Evolutionary conservation across 2,329 filamentous ascomycete genomes (phyloP).

Genomic region (Botrytis deweyae): DNA sequence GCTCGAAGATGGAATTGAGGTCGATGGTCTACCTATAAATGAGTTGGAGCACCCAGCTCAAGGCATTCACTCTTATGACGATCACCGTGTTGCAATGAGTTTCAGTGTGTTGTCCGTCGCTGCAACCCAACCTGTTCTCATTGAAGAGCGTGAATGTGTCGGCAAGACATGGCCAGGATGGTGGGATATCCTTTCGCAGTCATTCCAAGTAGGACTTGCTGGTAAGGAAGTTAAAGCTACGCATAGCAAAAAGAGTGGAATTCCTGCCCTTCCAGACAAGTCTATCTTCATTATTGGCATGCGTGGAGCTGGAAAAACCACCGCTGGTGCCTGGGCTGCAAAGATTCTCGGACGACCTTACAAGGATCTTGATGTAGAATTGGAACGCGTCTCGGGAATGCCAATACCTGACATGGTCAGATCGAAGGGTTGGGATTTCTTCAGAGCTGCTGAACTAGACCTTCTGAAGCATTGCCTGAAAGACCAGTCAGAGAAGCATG

Average conservation of each 20-base stretch:
- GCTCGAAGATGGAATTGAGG: conserved; percentile 89
- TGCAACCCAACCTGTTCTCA: conserved; percentile 67
- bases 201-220: conserved; percentile 73
- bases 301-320: conserved; percentile 96
- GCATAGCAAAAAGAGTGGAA: conserved; percentile 42
- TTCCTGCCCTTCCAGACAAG: conserved; percentile 46
- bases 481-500: conserved; percentile 70
- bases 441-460: conserved; percentile 74
- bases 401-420: conserved; percentile 86
- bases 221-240: conserved; percentile 57
- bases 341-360: conserved; percentile 73
- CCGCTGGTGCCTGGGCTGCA: conserved; percentile 82
- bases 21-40: conserved; percentile 53
- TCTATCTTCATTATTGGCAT: conserved; percentile 96
- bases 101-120: conserved; percentile 84
- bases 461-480: conserved; percentile 72
- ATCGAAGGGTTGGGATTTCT: conserved; percentile 78
- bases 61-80: conserved; percentile 89
- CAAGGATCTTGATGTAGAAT: conserved; percentile 82
- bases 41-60: conserved; percentile 56
- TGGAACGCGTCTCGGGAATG: conserved; percentile 71
- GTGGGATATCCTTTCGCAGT: conserved; percentile 85
- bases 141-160: conserved; percentile 88
- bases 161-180: conserved; percentile 99
- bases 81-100: conserved; percentile 97